phyloP scores from a whole-genome alignment of 768 basidiomycete species.

The Astraeus odoratus region DNA sequence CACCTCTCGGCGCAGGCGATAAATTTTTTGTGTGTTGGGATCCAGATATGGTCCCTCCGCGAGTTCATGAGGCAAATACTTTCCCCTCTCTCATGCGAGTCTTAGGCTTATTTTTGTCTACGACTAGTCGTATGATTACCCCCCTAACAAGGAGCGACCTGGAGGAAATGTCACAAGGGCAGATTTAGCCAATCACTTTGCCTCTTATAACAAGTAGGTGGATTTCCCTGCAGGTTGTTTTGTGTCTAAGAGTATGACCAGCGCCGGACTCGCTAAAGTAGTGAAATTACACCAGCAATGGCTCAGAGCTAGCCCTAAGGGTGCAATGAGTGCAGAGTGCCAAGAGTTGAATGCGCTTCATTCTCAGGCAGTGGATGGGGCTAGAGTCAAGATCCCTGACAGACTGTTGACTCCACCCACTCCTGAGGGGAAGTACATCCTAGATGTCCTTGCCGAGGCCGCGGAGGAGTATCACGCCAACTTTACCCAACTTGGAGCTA shows the following conservation, averaged over 20 bases:
- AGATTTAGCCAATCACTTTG: slow-evolving; percentile 62
- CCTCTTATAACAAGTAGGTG: slow-evolving; percentile 53
- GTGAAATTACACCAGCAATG: slow-evolving; percentile 54
- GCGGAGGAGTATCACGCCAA: slow-evolving; percentile 38
- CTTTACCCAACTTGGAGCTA: slow-evolving; percentile 30
- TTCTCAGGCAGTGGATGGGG: slow-evolving; percentile 65
- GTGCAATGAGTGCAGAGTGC: slow-evolving; percentile 57
- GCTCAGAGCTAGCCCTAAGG: slow-evolving; percentile 46
- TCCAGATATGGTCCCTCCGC: slow-evolving; percentile 49
- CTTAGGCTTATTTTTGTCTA: not conserved
- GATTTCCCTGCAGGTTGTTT: not conserved
- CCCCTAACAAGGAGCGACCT: slow-evolving; percentile 49
- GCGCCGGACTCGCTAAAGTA: slow-evolving; percentile 51
- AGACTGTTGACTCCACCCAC: slow-evolving; percentile 44
- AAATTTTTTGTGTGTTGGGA: slow-evolving; percentile 70
- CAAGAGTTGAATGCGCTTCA: slow-evolving; percentile 68
- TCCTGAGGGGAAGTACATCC: slow-evolving; percentile 37
- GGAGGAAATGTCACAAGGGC: slow-evolving; percentile 42
- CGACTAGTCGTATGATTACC: slow-evolving; percentile 58
- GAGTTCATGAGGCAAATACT: slow-evolving; percentile 42
- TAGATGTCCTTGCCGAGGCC: slow-evolving; percentile 45
- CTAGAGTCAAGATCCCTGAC: slow-evolving; percentile 51
- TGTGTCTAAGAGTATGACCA: slow-evolving; percentile 15
- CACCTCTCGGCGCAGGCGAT: slow-evolving; percentile 38
- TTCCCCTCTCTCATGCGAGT: not conserved